Percentiles rank a stretch among this genome's conserved stretches.
Conservation (phyloP, 805 yeast genomes). For the Pichia deserticola region DNA sequence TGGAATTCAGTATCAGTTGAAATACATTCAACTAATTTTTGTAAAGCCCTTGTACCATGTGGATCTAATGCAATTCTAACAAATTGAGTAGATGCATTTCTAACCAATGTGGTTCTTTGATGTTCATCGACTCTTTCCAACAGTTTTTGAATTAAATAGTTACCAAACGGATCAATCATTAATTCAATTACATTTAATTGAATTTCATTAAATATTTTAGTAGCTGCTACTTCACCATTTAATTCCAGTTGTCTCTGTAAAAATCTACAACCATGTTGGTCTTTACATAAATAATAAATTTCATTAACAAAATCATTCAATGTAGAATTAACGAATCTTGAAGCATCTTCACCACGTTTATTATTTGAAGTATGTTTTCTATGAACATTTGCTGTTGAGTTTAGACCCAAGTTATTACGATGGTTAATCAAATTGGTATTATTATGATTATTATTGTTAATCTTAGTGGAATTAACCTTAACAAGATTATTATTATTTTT, state of each 20-base stretch:
- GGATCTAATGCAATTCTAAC: conserved; percentile 82
- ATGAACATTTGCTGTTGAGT: conserved; percentile 29
- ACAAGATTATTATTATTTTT: conserved; percentile 1
- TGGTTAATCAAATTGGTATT: not conserved
- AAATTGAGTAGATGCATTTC: conserved; percentile 65
- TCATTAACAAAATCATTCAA: conserved; percentile 64
- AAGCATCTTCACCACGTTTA: conserved; percentile 55
- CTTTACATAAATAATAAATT: conserved; percentile 78
- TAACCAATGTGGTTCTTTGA: conserved; percentile 64
- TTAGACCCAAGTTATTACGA: conserved; percentile 17
- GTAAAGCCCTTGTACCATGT: conserved; percentile 94
- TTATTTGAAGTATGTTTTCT: conserved; percentile 29
- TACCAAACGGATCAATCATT: conserved; percentile 97
- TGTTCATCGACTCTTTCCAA: conserved; percentile 65
- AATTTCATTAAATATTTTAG: conserved; percentile 75
- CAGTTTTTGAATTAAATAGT: conserved; percentile 85
- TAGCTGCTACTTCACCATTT: conserved; percentile 53
- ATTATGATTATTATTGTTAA: not conserved
- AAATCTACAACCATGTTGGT: conserved; percentile 94
- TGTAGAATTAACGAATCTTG: conserved; percentile 60
- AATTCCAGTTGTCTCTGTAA: conserved; percentile 79
- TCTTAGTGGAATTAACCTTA: not conserved
- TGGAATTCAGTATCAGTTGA: conserved; percentile 63
- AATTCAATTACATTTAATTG: conserved; percentile 71
- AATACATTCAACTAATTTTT: conserved; percentile 81